phyloP scores from a whole-genome alignment of 2,329 filamentous ascomycete genomes.

The Drechslerella dactyloides region DNA sequence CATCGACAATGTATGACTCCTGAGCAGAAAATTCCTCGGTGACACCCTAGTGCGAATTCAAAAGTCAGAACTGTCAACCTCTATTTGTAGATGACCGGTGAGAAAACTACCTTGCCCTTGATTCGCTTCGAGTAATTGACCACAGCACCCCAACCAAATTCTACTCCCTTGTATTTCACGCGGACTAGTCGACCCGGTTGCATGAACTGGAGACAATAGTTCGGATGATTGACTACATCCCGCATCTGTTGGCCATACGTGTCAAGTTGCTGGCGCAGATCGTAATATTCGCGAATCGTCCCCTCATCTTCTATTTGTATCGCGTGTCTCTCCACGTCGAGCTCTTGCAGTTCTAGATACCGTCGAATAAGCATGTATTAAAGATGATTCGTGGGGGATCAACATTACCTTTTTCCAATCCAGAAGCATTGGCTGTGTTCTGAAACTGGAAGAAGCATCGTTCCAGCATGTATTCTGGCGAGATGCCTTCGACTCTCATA shows the following conservation, averaged over 20 bases:
- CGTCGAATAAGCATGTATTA: conserved; percentile 54
- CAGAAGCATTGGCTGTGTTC: conserved; percentile 84
- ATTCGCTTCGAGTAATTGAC: conserved; percentile 74
- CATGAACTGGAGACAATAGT: conserved; percentile 81
- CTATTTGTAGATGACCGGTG: not conserved
- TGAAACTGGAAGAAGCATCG: conserved; percentile 98
- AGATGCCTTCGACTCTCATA: conserved; percentile 97
- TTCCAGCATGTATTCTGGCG: conserved; percentile 98
- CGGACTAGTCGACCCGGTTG: conserved; percentile 86
- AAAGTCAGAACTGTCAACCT: not conserved
- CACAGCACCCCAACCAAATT: conserved; percentile 95
- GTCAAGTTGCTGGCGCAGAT: conserved; percentile 81
- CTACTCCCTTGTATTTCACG: conserved; percentile 77
- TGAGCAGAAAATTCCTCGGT: conserved; percentile 74
- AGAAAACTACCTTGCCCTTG: conserved; percentile 64
- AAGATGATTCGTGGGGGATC: not conserved
- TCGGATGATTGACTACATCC: conserved; percentile 87
- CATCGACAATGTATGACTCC: conserved; percentile 81
- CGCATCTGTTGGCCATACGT: conserved; percentile 87
- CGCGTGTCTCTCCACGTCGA: conserved; percentile 76
- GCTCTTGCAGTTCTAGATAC: conserved; percentile 71
- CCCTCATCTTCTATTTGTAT: conserved; percentile 83
- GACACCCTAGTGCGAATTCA: conserved; percentile 59
- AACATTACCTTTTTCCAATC: conserved; percentile 71
- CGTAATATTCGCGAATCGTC: conserved; percentile 92